phyloP scores from a whole-genome alignment of 305 asterid genomes.

The Solanum aculeatissimum region DNA sequence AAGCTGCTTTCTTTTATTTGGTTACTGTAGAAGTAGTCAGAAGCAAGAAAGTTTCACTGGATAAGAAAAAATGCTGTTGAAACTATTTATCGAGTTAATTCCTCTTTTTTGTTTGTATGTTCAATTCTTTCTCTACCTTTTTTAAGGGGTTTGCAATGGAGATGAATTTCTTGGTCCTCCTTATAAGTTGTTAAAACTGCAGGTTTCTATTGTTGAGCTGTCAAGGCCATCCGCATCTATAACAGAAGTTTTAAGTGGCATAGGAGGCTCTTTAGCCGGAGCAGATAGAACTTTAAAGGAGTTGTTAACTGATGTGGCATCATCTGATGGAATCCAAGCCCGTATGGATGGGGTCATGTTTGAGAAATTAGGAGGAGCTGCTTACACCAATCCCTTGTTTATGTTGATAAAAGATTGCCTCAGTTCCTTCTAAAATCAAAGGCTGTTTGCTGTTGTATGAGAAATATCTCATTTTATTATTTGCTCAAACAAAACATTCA shows the following conservation, averaged over 20 bases:
- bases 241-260: constrained; percentile 28
- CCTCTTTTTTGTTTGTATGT: not conserved
- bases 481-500: not conserved
- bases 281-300: constrained; percentile 48
- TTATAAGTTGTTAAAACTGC: constrained; percentile 1
- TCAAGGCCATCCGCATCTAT: constrained; percentile 39
- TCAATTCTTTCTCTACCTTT: not conserved
- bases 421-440: constrained; percentile 28
- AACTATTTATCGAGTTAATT: not conserved
- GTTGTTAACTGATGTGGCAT: constrained; percentile 41
- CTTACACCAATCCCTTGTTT: constrained; percentile 32
- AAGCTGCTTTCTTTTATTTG: not conserved
- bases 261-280: constrained; percentile 52
- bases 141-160: not conserved
- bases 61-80: not conserved
- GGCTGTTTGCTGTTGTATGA: not conserved
- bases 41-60: not conserved
- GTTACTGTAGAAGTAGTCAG: not conserved
- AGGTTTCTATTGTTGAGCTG: constrained; percentile 75
- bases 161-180: constrained; percentile 1
- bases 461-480: not conserved
- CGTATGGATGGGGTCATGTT: constrained; percentile 81
- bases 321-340: constrained; percentile 66
- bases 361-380: constrained; percentile 50
- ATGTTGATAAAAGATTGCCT: constrained; percentile 42